Evolutionary conservation across 2,329 filamentous ascomycete species (phyloP), one percentile per base, ranked within the genome.

Genomic region (Epicoccum nigrum): DNA sequence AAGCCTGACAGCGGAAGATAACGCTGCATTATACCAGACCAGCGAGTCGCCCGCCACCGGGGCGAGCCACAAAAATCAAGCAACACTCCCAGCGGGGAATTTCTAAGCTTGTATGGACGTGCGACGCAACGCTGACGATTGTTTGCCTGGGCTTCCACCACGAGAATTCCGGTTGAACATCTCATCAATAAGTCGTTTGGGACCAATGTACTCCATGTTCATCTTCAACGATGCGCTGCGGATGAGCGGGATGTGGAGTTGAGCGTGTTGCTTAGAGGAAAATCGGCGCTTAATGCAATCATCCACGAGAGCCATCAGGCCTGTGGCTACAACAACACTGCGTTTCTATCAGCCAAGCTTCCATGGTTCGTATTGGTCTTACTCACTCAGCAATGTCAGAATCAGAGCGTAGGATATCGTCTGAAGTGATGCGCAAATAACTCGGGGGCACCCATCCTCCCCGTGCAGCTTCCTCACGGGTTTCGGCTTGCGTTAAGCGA

Each of bases 401-500:
- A 69, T 84, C 78, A 60, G 83, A 86, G 25, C 82, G 78, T 59
- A 94, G 80, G 53, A 94, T 81, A 13, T 79, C 80, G 53, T 84
- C 76, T 71, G 96, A 90, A 63, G 84, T 90, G 70, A 97, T 90
- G 85, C 90, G 92, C 85, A 97, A 87, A 64, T 89, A 90, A 70
- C 89, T 95, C 4, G 91, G 92, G 47, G 91, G 89, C 19, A 97
- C 82, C 92, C 93, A 97, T 49, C 90, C 90, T 42, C 92, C 92
- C 59, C 89, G 90, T 40, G 79, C 79, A 61, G 86, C 82, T 67
- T 97, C 92, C 57, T 86, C 86, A 8, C 80, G 76, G 8, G 85
- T 79, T 73, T 96, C 87, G 65, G 81, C 81, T 5, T 85, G 84
- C 7, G 88, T 88, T 63, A 92, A 79, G 23, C 85, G 84, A 65